Evolutionary conservation across 257 asterid species (phyloP).

Genomic region (Nicotiana knightiana): DNA sequence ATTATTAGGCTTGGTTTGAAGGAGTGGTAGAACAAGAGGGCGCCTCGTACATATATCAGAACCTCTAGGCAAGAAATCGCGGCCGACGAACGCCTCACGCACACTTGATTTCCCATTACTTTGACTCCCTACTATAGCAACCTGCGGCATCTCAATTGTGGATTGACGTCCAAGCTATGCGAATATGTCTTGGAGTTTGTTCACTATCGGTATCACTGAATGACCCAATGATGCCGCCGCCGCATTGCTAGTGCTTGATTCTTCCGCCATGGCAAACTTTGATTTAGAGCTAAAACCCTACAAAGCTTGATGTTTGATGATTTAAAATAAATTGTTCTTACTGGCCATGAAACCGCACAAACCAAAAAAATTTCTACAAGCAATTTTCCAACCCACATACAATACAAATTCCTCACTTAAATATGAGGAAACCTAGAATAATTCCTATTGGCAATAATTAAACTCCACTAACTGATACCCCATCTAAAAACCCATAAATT

Average conservation of each 20-base stretch:
- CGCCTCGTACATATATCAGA: slow-evolving; percentile 87
- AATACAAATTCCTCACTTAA: no score
- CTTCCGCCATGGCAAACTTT: slow-evolving; percentile 51
- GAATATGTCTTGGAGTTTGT: slow-evolving; percentile 84
- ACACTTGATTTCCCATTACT: slow-evolving; percentile 99
- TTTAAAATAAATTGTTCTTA: no score
- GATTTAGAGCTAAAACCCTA: not conserved
- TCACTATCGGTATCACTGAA: slow-evolving; percentile 76
- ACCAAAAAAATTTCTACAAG: no score
- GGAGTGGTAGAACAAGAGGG: slow-evolving; percentile 81
- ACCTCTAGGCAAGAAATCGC: slow-evolving; percentile 95
- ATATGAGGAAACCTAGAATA: no score
- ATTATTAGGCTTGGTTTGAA: slow-evolving; percentile 51
- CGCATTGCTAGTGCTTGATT: slow-evolving; percentile 18
- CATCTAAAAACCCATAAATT: no score
- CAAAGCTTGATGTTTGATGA: no score
- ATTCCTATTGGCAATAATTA: no score
- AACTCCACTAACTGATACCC: no score
- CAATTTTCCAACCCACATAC: no score
- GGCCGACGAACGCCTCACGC: slow-evolving; percentile 92
- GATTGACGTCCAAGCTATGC: slow-evolving; percentile 77
- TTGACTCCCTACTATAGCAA: slow-evolving; percentile 96
- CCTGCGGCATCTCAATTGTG: slow-evolving; percentile 85
- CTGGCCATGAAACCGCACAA: no score
- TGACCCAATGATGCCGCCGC: slow-evolving; percentile 49